Percentiles rank a stretch among this genome's conserved stretches.
These are phyloP conservation scores for Larix sibirica DNA, from an alignment of 83 land plant genomes.

Conservation along the genomic window DNA sequence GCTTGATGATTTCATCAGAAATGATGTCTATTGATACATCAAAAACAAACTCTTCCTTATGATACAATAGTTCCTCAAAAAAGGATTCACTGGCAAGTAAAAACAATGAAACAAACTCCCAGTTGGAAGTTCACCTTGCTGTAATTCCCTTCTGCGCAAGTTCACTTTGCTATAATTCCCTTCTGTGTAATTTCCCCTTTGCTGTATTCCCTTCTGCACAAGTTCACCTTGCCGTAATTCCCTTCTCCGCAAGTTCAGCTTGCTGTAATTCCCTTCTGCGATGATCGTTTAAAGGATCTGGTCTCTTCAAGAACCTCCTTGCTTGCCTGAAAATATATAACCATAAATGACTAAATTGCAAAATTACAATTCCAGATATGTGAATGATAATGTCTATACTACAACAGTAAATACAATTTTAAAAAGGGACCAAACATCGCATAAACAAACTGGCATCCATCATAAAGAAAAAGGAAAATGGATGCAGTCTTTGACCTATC, in stretches of 20 bases:
- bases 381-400: not conserved
- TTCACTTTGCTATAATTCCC: slow-evolving; percentile 21
- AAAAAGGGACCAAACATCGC: no score
- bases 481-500: slow-evolving; percentile 39
- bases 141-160: not conserved
- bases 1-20: slow-evolving; percentile 12
- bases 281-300: slow-evolving; percentile 9
- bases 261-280: slow-evolving; percentile 15
- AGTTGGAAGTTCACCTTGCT: not conserved
- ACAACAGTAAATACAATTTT: not conserved
- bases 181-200: slow-evolving; percentile 59
- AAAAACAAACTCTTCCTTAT: slow-evolving; percentile 8
- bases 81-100: slow-evolving; percentile 4
- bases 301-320: slow-evolving; percentile 75
- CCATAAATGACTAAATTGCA: not conserved
- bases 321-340: slow-evolving; percentile 40
- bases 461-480: no score
- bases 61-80: not conserved
- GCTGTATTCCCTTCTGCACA: no score
- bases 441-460: no score
- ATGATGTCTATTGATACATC: slow-evolving; percentile 2
- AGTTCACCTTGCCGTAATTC: slow-evolving; percentile 43
- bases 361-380: not conserved
- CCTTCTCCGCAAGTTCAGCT: slow-evolving; percentile 81
- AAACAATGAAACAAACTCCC: slow-evolving; percentile 63